A percentile compares a stretch with the other conserved stretches of the same genome.
phyloP scores from a whole-genome alignment of 2,329 filamentous ascomycete genomes.

The Stromatinia cepivora region DNA sequence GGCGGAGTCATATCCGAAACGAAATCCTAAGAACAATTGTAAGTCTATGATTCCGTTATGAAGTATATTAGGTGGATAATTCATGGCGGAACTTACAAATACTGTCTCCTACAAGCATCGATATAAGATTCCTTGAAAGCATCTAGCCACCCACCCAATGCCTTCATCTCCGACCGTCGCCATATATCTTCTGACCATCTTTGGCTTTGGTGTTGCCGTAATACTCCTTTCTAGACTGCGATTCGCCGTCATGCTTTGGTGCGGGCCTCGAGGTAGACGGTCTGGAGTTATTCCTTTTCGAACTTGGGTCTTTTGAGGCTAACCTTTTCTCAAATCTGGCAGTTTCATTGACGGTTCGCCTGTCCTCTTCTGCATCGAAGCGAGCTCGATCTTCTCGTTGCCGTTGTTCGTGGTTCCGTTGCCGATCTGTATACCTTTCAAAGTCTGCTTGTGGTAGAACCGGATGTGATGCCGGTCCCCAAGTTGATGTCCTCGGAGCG shows the following conservation, averaged over 20 bases:
- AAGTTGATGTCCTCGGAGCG: not conserved
- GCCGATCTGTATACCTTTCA: not conserved
- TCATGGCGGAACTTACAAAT: not conserved
- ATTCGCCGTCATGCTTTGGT: not conserved
- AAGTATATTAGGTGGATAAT: not conserved
- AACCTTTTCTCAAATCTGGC: not conserved
- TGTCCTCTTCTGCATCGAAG: not conserved
- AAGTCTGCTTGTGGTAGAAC: too few relatives aligned
- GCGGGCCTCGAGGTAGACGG: too few relatives aligned
- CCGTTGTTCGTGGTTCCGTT: not conserved
- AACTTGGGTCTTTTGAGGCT: accelerated
- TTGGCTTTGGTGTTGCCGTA: too few relatives aligned
- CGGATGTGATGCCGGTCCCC: not conserved
- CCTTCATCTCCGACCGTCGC: too few relatives aligned
- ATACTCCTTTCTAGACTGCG: not conserved
- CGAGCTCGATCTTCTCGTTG: not conserved
- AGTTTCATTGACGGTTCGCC: not conserved
- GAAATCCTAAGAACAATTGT: not conserved
- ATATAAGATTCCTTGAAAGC: not conserved
- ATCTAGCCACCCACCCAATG: too few relatives aligned
- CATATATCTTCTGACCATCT: too few relatives aligned
- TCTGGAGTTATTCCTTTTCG: not conserved
- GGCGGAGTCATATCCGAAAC: not conserved
- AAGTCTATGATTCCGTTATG: not conserved
- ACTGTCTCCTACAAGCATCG: not conserved